A percentile compares a stretch with the other conserved stretches of the same genome.
Conservation (phyloP, 208 protist species). For the Trypanosoma avium region DNA sequence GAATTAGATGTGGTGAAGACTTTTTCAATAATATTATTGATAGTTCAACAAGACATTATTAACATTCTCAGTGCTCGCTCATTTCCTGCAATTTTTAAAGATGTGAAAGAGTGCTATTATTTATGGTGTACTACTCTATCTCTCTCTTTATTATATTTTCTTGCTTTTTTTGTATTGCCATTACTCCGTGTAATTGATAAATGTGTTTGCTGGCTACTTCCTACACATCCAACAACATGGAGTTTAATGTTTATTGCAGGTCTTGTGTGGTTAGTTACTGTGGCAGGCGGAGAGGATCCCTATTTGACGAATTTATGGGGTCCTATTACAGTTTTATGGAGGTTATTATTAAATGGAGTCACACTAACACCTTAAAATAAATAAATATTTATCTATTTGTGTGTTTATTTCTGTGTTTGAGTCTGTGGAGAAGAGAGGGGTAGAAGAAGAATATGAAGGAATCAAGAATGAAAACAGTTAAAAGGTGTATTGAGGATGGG, state of each 20-base stretch:
- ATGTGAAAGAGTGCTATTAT: constrained; percentile 20
- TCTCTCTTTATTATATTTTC: constrained; percentile 49
- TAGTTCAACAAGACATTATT: neutral
- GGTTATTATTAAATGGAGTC: constrained; percentile 67
- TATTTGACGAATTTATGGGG: constrained; percentile 16
- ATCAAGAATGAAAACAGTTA: neutral
- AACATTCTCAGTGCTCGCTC: neutral
- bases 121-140: constrained; percentile 26
- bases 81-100: constrained; percentile 1
- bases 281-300: constrained; percentile 31
- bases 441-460: neutral
- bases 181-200: constrained; percentile 33
- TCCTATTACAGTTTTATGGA: constrained; percentile 25
- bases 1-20: constrained; percentile 7
- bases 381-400: neutral
- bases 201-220: constrained; percentile 40
- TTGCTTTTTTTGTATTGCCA: constrained; percentile 37
- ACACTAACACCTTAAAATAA: constrained; percentile 9
- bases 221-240: constrained; percentile 76
- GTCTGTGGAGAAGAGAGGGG: too few species aligned
- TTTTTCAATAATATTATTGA: neutral
- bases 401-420: constrained; percentile 6
- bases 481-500: neutral
- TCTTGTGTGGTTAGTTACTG: constrained; percentile 22
- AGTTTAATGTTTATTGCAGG: constrained; percentile 38